A percentile compares a stretch with the other conserved stretches of the same genome.
phyloP scores from a whole-genome alignment of 129 eudicot species.

The Rutidosis leptorrhynchoides region DNA sequence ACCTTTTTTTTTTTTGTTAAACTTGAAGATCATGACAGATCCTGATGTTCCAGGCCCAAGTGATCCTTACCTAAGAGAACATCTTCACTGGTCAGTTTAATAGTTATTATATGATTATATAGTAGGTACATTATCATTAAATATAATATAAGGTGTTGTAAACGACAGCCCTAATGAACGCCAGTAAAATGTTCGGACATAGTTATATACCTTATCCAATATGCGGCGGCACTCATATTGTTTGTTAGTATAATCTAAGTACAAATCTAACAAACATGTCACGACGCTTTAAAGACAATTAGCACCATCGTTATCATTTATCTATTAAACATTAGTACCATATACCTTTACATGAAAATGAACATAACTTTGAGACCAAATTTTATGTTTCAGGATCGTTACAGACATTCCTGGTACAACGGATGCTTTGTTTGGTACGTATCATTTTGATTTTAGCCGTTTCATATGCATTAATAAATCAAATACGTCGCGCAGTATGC shows the following conservation, averaged over 20 bases:
- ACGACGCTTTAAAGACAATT: too few relatives aligned
- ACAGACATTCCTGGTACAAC: conserved; percentile 96
- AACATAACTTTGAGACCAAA: conserved; percentile 9
- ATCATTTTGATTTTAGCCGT: background rate
- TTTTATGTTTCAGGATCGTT: conserved; percentile 60
- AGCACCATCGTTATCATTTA: background rate
- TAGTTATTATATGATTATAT: background rate
- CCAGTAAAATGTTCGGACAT: too few relatives aligned
- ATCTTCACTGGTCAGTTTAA: conserved; percentile 65
- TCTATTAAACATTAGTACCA: background rate
- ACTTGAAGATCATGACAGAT: conserved; percentile 57
- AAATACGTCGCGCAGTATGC: background rate
- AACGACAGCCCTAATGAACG: too few relatives aligned
- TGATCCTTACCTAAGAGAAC: conserved; percentile 64
- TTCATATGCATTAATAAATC: background rate
- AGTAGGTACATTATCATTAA: background rate
- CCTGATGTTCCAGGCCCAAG: conserved; percentile 74
- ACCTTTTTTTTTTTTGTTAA: background rate
- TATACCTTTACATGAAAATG: background rate
- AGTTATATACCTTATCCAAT: too few relatives aligned
- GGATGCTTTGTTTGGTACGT: conserved; percentile 76
- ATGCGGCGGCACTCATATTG: too few relatives aligned
- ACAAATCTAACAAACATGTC: too few relatives aligned
- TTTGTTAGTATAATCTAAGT: too few relatives aligned
- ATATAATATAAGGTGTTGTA: too few relatives aligned